These are phyloP conservation scores for Beauveria varroae DNA, from an alignment of 2,329 filamentous ascomycete species.

Conservation along the genomic window DNA sequence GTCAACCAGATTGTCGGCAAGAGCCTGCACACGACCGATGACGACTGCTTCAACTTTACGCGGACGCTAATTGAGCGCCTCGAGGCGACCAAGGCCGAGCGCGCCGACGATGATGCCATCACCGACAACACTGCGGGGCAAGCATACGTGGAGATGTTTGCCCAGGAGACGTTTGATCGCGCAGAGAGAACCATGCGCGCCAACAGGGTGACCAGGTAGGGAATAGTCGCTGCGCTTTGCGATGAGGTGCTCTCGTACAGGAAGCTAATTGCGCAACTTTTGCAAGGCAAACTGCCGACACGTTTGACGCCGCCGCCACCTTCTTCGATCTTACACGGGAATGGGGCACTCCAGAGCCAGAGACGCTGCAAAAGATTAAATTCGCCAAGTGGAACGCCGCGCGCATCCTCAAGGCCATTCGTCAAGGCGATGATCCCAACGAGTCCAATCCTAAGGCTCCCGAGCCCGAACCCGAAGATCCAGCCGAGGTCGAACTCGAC, in stretches of 20 bases:
- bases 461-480: conserved; percentile 23
- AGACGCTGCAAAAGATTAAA: conserved; percentile 81
- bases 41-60: conserved; percentile 75
- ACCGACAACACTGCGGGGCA: conserved; percentile 79
- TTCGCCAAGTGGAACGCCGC: conserved; percentile 95
- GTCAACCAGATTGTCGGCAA: conserved; percentile 84
- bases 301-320: conserved; percentile 84
- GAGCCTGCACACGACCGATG: conserved; percentile 68
- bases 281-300: conserved; percentile 78
- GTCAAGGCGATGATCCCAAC: conserved; percentile 87
- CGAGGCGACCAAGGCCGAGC: conserved; percentile 54
- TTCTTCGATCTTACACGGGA: conserved; percentile 85
- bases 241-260: not conserved
- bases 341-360: conserved; percentile 69
- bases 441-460: conserved; percentile 70
- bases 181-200: conserved; percentile 76
- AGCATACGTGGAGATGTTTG: conserved; percentile 92
- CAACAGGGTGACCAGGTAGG: conserved; percentile 72
- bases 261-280: not conserved
- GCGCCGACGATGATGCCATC: conserved; percentile 73
- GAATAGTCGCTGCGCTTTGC: not conserved
- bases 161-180: conserved; percentile 75
- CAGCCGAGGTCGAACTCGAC: conserved; percentile 39
- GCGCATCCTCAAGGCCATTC: conserved; percentile 83
- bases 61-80: conserved; percentile 83